Evolutionary conservation across 2,329 filamentous ascomycete genomes (phyloP).

Genomic region (Exophiala phaeomuriformis): DNA sequence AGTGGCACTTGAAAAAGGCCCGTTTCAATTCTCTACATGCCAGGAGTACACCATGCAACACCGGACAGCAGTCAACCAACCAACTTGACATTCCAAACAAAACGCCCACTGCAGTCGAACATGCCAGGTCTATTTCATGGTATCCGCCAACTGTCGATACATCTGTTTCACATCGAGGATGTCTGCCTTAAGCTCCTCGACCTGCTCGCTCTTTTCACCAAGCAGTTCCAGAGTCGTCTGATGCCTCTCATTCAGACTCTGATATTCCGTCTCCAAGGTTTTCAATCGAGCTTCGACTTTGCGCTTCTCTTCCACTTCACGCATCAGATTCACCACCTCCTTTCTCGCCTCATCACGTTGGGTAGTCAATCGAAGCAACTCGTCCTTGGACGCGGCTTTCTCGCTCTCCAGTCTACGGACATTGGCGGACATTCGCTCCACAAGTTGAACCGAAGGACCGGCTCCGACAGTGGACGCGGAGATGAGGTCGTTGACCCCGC

Average conservation of each 20-base stretch:
- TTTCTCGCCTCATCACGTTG: conserved; percentile 88
- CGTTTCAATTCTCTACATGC: too few relatives aligned
- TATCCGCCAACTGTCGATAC: conserved; percentile 86
- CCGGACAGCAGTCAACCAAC: not conserved
- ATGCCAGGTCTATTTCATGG: conserved; percentile 43
- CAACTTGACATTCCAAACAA: not conserved
- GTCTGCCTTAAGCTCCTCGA: conserved; percentile 83
- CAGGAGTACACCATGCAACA: not conserved
- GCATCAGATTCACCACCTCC: conserved; percentile 86
- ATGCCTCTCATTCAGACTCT: conserved; percentile 66
- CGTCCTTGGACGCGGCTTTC: conserved; percentile 81
- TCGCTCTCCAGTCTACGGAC: conserved; percentile 87
- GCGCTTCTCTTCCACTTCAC: conserved; percentile 68
- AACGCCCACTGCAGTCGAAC: not conserved
- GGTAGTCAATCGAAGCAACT: conserved; percentile 67
- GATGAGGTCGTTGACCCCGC: conserved; percentile 68
- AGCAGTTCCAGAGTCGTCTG: conserved; percentile 89
- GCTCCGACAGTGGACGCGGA: conserved; percentile 84
- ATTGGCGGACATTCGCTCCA: conserved; percentile 90
- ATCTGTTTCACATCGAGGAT: conserved; percentile 91
- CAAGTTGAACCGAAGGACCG: conserved; percentile 86
- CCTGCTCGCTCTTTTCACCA: conserved; percentile 92
- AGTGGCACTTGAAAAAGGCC: not conserved
- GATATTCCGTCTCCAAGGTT: conserved; percentile 61
- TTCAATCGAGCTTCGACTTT: conserved; percentile 53